Evolutionary conservation across 2,329 filamentous ascomycete species (phyloP).

Genomic region (Fusarium decemcellulare): DNA sequence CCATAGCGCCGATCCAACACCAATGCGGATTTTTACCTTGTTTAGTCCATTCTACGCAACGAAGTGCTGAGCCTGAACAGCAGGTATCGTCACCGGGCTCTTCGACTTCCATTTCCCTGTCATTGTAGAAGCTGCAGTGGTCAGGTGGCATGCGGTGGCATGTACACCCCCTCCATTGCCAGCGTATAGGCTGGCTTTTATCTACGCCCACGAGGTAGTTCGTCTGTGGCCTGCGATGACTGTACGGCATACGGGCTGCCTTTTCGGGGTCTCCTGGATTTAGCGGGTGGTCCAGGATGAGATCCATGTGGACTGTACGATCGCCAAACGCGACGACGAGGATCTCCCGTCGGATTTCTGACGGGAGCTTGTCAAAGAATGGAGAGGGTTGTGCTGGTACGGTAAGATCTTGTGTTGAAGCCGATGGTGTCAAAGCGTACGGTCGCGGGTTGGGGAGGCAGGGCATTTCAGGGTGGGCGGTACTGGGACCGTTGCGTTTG

Average conservation of each 20-base stretch:
- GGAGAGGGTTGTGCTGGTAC: background rate
- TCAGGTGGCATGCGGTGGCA: conserved; percentile 1
- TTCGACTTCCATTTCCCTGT: background rate
- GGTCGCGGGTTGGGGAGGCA: background rate
- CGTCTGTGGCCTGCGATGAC: background rate
- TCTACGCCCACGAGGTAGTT: background rate
- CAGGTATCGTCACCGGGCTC: background rate
- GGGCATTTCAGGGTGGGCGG: background rate
- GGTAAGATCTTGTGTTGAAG: background rate
- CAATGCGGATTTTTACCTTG: too few species aligned
- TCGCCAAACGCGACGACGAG: background rate
- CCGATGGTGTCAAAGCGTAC: background rate
- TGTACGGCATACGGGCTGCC: background rate
- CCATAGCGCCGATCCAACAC: conserved; percentile 7
- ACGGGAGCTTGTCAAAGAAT: background rate
- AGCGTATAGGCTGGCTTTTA: background rate
- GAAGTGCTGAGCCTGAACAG: accelerated
- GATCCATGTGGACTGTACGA: conserved; percentile 3
- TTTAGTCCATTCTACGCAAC: too few species aligned
- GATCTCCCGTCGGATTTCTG: conserved; percentile 4
- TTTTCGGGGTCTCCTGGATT: background rate
- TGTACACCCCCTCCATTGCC: conserved; percentile 21
- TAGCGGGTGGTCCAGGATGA: background rate
- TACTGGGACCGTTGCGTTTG: too few species aligned
- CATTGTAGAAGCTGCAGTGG: background rate